Percentiles rank a stretch among this genome's conserved stretches.
Conservation (phyloP, 805 yeast genomes). For the Diddensiella caesifluorescens region DNA sequence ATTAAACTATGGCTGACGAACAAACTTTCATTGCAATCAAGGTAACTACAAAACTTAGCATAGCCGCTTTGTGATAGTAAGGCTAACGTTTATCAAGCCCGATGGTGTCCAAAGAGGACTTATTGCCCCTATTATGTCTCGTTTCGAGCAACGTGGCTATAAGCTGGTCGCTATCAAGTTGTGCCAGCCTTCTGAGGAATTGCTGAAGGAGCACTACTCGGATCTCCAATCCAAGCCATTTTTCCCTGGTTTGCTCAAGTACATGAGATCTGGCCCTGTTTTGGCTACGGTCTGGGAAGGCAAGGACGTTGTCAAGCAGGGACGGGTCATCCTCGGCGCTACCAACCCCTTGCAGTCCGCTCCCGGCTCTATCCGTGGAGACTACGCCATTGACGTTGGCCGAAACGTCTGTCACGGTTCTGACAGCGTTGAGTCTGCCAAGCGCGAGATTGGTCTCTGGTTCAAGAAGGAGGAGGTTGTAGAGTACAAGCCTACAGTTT, state of each 20-base stretch:
- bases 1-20: conserved; percentile 25
- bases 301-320: conserved; percentile 98
- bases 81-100: conserved; percentile 46
- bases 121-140: conserved; percentile 78
- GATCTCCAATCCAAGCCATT: conserved; percentile 95
- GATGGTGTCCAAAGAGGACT: conserved; percentile 99
- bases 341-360: conserved; percentile 96
- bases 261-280: conserved; percentile 98
- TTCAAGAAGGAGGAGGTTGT: conserved; percentile 95
- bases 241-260: conserved; percentile 92
- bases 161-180: conserved; percentile 95
- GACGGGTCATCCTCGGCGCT: conserved; percentile 96
- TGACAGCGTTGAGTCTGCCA: conserved; percentile 96
- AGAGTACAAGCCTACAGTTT: conserved; percentile 80
- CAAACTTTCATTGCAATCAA: conserved; percentile 38
- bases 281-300: conserved; percentile 99
- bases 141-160: conserved; percentile 97
- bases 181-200: conserved; percentile 76
- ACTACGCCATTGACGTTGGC: conserved; percentile 97
- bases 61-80: neutral
- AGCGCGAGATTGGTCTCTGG: conserved; percentile 95
- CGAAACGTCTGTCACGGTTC: conserved; percentile 99
- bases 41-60: conserved; percentile 25
- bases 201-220: conserved; percentile 89
- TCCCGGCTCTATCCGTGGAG: conserved; percentile 99